phyloP scores from a whole-genome alignment of 225 moss, liverwort and hornwort genomes.

The Thuidium tamariscinum region DNA sequence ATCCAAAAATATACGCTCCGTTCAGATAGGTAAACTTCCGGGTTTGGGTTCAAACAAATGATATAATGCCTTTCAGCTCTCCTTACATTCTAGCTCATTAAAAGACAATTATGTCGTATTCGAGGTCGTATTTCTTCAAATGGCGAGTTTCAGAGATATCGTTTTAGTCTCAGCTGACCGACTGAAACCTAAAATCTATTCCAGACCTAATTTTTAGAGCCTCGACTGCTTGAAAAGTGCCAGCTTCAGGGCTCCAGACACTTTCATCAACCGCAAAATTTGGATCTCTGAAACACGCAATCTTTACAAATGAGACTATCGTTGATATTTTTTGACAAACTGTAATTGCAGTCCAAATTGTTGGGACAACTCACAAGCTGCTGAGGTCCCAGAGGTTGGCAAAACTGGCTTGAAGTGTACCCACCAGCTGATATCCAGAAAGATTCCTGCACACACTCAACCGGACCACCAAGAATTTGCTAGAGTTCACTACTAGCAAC shows the following conservation, averaged over 20 bases:
- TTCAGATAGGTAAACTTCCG: background rate
- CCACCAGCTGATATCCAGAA: background rate
- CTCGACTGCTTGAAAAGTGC: background rate
- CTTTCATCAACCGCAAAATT: background rate
- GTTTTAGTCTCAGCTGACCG: background rate
- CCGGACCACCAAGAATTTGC: background rate
- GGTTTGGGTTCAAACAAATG: background rate
- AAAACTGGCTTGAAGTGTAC: background rate
- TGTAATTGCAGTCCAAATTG: background rate
- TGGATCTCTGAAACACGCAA: background rate
- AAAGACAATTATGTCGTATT: background rate
- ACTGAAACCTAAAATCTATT: background rate
- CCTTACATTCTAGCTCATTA: background rate
- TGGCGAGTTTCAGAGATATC: background rate
- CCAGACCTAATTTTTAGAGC: background rate
- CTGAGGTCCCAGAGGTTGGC: background rate
- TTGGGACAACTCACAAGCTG: background rate
- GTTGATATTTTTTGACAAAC: too few relatives aligned
- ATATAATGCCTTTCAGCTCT: background rate
- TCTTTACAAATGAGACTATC: background rate
- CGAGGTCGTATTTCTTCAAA: background rate
- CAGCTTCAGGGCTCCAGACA: background rate
- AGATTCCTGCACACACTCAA: background rate
- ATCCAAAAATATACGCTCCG: background rate
- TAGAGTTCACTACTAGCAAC: background rate